Evolutionary conservation across 148 eudicot species (phyloP).

Genomic region (Rhododendron ovatum): DNA sequence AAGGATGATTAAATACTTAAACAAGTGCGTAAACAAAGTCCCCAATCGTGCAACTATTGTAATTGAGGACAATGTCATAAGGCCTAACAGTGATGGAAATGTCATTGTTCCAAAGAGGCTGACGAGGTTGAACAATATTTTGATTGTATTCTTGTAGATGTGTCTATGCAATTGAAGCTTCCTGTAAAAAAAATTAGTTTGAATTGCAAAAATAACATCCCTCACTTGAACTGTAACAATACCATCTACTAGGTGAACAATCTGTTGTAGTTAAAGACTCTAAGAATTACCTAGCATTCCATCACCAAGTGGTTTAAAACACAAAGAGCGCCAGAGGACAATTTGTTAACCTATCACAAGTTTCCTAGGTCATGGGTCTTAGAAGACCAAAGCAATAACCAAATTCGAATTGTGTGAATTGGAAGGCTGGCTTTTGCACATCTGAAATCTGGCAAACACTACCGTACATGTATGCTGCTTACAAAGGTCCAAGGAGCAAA

Average conservation of each 20-base stretch:
- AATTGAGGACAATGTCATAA: not conserved
- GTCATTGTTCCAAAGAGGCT: not conserved
- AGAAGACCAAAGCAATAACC: not conserved
- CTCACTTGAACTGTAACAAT: not conserved
- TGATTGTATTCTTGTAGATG: not conserved
- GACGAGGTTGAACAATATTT: not conserved
- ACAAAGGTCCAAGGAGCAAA: not conserved
- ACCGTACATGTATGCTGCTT: not conserved
- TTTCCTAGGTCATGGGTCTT: not conserved
- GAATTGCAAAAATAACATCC: not conserved
- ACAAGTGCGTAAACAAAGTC: not conserved
- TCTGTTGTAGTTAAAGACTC: not conserved
- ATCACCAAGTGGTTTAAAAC: not conserved
- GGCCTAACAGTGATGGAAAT: not conserved
- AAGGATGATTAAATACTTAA: not conserved
- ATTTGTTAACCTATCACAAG: not conserved
- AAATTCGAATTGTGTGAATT: not conserved
- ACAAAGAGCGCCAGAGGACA: not conserved
- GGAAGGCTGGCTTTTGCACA: slow-evolving; percentile 5
- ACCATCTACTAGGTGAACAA: not conserved
- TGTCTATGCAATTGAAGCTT: not conserved
- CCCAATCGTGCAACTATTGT: not conserved
- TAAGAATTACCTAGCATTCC: not conserved
- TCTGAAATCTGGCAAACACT: not conserved
- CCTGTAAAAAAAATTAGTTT: not conserved